These are phyloP conservation scores for Gelatoporia subvermispora DNA, from an alignment of 768 basidiomycete genomes.

Conservation along the genomic window DNA sequence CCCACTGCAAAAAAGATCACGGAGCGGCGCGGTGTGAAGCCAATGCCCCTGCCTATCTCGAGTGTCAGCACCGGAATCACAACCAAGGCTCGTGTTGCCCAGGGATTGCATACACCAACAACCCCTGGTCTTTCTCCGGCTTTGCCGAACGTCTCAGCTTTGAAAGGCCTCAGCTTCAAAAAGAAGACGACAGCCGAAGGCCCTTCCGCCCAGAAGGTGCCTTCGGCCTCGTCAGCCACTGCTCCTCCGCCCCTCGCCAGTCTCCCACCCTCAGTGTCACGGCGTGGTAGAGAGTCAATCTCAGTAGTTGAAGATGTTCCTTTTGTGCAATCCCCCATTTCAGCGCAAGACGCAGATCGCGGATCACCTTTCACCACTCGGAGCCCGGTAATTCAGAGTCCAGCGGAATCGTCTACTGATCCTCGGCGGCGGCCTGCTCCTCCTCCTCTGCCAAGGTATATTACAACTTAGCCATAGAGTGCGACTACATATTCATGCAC, in stretches of 20 bases:
- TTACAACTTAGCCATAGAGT: background rate
- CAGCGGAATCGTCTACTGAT: background rate
- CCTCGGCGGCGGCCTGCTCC: background rate
- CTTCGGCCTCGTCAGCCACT: too few species aligned
- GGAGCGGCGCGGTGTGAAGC: background rate
- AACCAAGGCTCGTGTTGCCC: constrained; percentile 14
- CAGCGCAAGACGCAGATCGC: background rate
- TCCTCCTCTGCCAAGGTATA: background rate
- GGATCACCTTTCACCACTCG: background rate
- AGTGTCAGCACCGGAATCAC: constrained; percentile 7
- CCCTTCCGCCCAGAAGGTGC: background rate
- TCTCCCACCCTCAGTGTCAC: background rate
- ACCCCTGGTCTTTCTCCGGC: background rate
- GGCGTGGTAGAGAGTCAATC: background rate
- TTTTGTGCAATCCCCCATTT: constrained; percentile 5
- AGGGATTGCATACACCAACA: constrained; percentile 2
- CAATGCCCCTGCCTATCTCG: constrained; percentile 8
- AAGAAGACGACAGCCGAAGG: constrained; percentile 7
- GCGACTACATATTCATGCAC: background rate
- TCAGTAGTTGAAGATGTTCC: constrained; percentile 4
- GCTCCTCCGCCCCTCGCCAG: background rate
- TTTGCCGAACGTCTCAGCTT: too few species aligned
- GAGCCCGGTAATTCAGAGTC: too few species aligned
- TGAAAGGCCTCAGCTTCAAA: constrained; percentile 9
- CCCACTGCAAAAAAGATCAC: background rate